phyloP scores from a whole-genome alignment of 352 stramenopile species.

The Phytophthora constricta region DNA sequence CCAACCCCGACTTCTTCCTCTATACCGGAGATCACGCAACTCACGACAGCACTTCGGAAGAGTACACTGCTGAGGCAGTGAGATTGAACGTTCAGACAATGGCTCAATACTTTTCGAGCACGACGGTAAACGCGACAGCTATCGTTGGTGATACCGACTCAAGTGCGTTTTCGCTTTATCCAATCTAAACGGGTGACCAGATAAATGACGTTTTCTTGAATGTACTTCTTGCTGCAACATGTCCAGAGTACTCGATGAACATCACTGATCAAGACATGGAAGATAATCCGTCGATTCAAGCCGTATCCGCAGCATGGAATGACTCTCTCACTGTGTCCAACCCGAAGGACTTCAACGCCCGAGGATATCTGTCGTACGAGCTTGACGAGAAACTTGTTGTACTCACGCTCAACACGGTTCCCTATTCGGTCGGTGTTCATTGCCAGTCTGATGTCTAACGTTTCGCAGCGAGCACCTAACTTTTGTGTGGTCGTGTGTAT shows the following conservation, averaged over 20 bases:
- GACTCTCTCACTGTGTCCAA: constrained; percentile 51
- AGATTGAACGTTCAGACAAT: constrained; percentile 64
- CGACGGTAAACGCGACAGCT: constrained; percentile 53
- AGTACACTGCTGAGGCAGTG: constrained; percentile 59
- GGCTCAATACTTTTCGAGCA: constrained; percentile 55
- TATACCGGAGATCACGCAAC: constrained; percentile 76
- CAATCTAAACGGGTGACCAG: not conserved
- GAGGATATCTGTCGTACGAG: constrained; percentile 64
- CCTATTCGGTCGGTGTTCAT: constrained; percentile 78
- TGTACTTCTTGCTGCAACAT: constrained; percentile 26
- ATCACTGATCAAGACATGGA: constrained; percentile 54
- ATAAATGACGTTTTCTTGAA: not conserved
- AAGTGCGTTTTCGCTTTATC: constrained; percentile 38
- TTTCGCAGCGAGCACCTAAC: too few species aligned
- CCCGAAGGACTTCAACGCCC: constrained; percentile 55
- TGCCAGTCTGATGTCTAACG: too few species aligned
- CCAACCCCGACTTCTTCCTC: constrained; percentile 65
- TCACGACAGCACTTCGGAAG: constrained; percentile 53
- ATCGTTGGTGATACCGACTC: constrained; percentile 74
- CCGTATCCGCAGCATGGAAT: constrained; percentile 59
- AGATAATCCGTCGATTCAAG: constrained; percentile 59
- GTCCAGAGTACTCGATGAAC: constrained; percentile 72
- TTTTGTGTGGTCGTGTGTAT: not conserved
- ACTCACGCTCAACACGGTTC: constrained; percentile 80
- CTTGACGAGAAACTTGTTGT: constrained; percentile 65